Base-by-base conservation (phyloP, 768 basidiomycete genomes). In the Podaxis sp. region DNA sequence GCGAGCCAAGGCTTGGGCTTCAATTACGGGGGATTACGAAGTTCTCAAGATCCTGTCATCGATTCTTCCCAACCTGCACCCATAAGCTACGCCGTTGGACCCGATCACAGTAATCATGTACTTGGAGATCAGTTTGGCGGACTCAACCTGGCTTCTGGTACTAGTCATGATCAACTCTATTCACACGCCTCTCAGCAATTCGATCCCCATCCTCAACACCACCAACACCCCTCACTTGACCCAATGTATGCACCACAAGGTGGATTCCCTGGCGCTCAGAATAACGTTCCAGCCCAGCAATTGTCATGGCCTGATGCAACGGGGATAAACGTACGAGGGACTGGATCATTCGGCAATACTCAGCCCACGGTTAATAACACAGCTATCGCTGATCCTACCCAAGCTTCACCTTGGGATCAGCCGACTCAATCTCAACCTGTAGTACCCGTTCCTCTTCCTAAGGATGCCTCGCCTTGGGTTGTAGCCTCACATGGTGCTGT, bases 391-490 rank as follows among this genome's bases (percentile, higher is more conserved):
- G 60, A 67, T 37, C 61, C 68, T 9, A 41, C 70, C 7, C 75
- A 75, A 52, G 61, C 66, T 25, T 72, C 76, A 2, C 78, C 78
- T 40, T 79, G 83, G 84, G 73, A 67, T 49, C 71, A 70, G 50
- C 41, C 73, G 33, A 65, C 59, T 22, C 72, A 73, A 54, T 56
- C 67, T 22, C 72, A 73, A 55, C 57, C 67, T 24, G 67, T 72
- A 9, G 67, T 67, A 40, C 64, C 75, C 56, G 60, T 56, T 50
- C 66, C 75, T 13, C 70, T 73, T 41, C 52, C 69, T 19, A 69
- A 72, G 36, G 81, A 86, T 15, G 76, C 81, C 54, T 84, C 87
- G 1, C 80, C 85, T 3, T 89, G 88, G 88, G 70, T 79, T 52
- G 71, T 75, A 55, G 76, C 83, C 11, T 81, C 82, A 4, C 76